phyloP scores from a whole-genome alignment of 306 rosid species.

The Adenanthera pavonina region DNA sequence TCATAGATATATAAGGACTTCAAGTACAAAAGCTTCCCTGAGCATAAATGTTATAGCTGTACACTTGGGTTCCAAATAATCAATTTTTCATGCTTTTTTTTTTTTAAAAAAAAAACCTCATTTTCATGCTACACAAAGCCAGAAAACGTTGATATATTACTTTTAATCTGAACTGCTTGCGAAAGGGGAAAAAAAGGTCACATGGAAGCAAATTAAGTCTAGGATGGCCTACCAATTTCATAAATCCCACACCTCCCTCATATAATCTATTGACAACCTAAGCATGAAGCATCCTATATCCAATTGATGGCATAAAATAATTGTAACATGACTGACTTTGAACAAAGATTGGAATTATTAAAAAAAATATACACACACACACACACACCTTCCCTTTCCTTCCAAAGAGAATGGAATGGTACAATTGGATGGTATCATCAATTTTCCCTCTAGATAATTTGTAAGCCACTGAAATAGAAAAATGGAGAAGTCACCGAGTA shows the following conservation, averaged over 20 bases:
- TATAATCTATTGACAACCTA: not conserved
- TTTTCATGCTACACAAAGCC: conserved; percentile 90
- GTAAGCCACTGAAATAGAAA: conserved; percentile 69
- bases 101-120: conserved; percentile 51
- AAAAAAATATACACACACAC: too few relatives aligned
- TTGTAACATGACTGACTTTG: conserved; percentile 12
- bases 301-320: conserved; percentile 4
- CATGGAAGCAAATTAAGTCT: conserved; percentile 30
- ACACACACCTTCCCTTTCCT: conserved; percentile 86
- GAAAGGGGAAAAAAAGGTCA: conserved; percentile 30
- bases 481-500: conserved; percentile 34
- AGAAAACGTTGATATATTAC: conserved; percentile 85
- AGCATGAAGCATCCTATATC: not conserved
- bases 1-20: conserved; percentile 36
- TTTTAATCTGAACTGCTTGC: conserved; percentile 84
- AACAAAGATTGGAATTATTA: not conserved
- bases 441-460: conserved; percentile 79
- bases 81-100: not conserved
- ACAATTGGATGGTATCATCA: conserved; percentile 79
- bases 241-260: too few relatives aligned
- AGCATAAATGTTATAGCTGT: not conserved
- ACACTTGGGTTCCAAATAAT: conserved; percentile 12
- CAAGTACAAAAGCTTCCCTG: not conserved
- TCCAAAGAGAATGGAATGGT: conserved; percentile 86
- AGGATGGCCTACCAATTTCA: not conserved